Evolutionary conservation across 345 rosid genomes (phyloP), one percentile per base, ranked within the genome.

Genomic region (Brassica incana): DNA sequence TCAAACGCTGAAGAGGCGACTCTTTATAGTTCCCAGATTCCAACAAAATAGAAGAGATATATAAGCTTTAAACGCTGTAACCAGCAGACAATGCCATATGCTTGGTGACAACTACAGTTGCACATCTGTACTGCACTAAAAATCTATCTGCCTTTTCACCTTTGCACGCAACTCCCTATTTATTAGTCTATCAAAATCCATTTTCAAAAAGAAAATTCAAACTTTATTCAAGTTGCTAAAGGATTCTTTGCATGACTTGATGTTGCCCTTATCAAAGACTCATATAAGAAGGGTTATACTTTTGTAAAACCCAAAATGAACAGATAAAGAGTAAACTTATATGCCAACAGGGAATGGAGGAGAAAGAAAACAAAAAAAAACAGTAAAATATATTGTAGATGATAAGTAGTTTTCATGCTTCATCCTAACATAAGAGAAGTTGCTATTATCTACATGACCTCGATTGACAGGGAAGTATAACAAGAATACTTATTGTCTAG

Each of bases 1-100:
- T 81, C 83, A 81, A 54, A 66, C 9, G 48, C 45, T 65, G 77
- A 81, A 76, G 83, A 81, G 83, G 80, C 83, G 72, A 80, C 80
- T 72, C 74, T 35, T 54, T 59, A 76, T 77, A 72, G 60, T 54
- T 67, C 25, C 6, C 23, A 75, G 65, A 75, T 75, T 75, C 83
- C 76, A 80, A 76, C 69, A 76, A 70, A 81, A 70, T 30, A 75
- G 30, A 25, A 78, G 73, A 81, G 77, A 66, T 65, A 11, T 65
- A 11, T 35, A 59, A 81, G 70, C 59, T 76, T 76, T 74, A 75
- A 60, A 66, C 73, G 72, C 38, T 72, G 4, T 38, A 65, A 71
- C 74, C 69, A 76, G 40, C 77, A 80, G 83, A 76, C 80, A 80
- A 80, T 68, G 79, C 77, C 77, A 75, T 71, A 76, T 80, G 77